Evolutionary conservation across 495 filamentous ascomycete species (phyloP), one percentile per base, ranked within the genome.

Genomic region (Pyrenula aspistea): DNA sequence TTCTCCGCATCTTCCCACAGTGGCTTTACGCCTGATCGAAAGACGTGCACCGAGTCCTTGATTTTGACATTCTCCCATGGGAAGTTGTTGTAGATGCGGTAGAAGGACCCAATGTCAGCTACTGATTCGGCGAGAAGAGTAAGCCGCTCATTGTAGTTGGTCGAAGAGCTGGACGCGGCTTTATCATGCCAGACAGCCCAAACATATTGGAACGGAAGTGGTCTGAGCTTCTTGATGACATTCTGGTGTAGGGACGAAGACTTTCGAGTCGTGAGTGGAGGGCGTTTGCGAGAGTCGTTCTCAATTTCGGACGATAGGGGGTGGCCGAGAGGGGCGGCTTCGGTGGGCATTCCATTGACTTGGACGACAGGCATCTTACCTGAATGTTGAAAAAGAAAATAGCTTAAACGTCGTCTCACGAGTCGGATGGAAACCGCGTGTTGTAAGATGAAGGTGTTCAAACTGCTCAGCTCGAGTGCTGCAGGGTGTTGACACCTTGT

Each of bases 1-100:
- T 95, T 95, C 51, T 91, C 79, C 36, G 85, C 80, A 65, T 96
- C 91, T 70, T 96, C 91, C 90, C 91, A 95, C 53, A 94, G 77
- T 19, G 91, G 91, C 63, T 83, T 81, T 59, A 93, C 88, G 25
- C 87, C 87, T 55, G 83, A 77, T 65, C 94, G 91, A 77, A 95
- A 95, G 57, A 96, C 78, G 65, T 95, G 92, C 51, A 94, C 80
- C 19, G 82, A 85, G 69, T 95, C 89, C 49, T 86, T 81, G 66
- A 90, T 80, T 56, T 84, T 83, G 69, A 96, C 80, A 62, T 79
- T 79, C 21, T 84, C 72, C 56, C 91, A 79, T 12, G 88, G 86
- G 54, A 87, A 90, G 69, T 95, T 93, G 72, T 96, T 95, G 73
- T 85, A 83, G 68, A 91, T 84, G 57, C 87, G 81, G 86, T 89